Evolutionary conservation across 169 alveolate species (phyloP).

Genomic region (Besnoitia besnoiti): DNA sequence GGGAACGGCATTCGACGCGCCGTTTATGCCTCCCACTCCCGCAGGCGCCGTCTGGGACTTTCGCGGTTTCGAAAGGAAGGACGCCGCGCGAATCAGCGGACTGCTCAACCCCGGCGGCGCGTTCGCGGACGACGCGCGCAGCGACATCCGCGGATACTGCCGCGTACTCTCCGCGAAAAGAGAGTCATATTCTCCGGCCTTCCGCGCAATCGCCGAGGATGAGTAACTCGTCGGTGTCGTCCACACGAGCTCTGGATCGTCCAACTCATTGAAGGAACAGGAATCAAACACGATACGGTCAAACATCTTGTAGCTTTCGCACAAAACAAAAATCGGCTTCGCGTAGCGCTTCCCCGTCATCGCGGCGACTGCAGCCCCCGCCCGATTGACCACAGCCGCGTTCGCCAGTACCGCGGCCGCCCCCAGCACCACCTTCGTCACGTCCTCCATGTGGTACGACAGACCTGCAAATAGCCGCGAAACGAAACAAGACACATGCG

Average conservation of each 20-base stretch:
- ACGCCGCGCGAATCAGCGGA: not conserved
- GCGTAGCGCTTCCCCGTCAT: constrained; percentile 11
- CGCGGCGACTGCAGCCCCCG: constrained; percentile 48
- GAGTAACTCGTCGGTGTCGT: not conserved
- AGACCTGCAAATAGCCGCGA: constrained; percentile 11
- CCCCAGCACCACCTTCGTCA: constrained; percentile 46
- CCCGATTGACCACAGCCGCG: constrained; percentile 42
- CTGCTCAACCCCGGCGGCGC: not conserved
- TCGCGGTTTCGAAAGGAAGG: not conserved
- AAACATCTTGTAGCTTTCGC: constrained; percentile 45
- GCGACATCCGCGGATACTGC: not conserved
- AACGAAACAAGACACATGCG: not conserved
- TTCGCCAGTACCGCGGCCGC: constrained; percentile 53
- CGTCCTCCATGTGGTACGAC: constrained; percentile 23
- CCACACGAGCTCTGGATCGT: constrained; percentile 46
- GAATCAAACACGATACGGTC: constrained; percentile 47
- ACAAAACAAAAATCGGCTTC: constrained; percentile 38
- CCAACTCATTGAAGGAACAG: constrained; percentile 41
- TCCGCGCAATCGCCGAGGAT: not conserved
- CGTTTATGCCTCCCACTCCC: not conserved
- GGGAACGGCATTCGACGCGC: not conserved
- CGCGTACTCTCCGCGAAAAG: not conserved
- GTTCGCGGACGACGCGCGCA: not conserved
- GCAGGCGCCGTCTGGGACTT: not conserved
- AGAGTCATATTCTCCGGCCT: not conserved